These are phyloP conservation scores for Plasmodium malariae DNA, from an alignment of 169 alveolate genomes.

Conservation along the genomic window DNA sequence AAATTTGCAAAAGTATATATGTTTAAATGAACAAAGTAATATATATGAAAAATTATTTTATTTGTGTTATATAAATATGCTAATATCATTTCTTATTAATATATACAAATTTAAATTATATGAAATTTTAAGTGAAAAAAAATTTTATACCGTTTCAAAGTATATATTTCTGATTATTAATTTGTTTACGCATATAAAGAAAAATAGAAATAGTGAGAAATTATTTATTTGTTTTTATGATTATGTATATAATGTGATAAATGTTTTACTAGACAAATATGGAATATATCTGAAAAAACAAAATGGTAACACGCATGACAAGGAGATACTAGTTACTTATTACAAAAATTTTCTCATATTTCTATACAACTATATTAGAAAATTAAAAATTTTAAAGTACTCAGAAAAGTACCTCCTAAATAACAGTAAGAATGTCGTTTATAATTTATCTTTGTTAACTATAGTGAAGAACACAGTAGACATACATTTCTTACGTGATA, in stretches of 20 bases:
- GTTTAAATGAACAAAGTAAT: not conserved
- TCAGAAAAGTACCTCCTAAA: conserved; percentile 19
- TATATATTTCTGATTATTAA: conserved; percentile 24
- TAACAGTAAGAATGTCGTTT: conserved; percentile 13
- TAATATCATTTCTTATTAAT: conserved; percentile 35
- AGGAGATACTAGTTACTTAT: not conserved
- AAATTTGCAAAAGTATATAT: conserved; percentile 23
- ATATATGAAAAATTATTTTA: not conserved
- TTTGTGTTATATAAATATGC: conserved; percentile 17
- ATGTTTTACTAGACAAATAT: conserved; percentile 16
- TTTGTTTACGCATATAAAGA: conserved; percentile 14
- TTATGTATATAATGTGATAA: conserved; percentile 27
- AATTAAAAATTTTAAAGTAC: conserved; percentile 19
- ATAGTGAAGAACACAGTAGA: conserved; percentile 37
- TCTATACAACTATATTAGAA: conserved; percentile 3
- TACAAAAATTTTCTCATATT: conserved; percentile 19
- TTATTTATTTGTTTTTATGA: conserved; percentile 35
- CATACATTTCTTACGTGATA: conserved; percentile 36
- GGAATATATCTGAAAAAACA: not conserved
- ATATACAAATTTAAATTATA: conserved; percentile 36
- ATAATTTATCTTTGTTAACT: conserved; percentile 29
- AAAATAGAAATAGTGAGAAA: conserved; percentile 6
- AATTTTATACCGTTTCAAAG: conserved; percentile 27
- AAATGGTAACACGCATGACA: not conserved
- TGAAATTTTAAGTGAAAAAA: conserved; percentile 17